These are phyloP conservation scores for Trapa incisa DNA, from an alignment of 345 rosid genomes.

Conservation along the genomic window DNA sequence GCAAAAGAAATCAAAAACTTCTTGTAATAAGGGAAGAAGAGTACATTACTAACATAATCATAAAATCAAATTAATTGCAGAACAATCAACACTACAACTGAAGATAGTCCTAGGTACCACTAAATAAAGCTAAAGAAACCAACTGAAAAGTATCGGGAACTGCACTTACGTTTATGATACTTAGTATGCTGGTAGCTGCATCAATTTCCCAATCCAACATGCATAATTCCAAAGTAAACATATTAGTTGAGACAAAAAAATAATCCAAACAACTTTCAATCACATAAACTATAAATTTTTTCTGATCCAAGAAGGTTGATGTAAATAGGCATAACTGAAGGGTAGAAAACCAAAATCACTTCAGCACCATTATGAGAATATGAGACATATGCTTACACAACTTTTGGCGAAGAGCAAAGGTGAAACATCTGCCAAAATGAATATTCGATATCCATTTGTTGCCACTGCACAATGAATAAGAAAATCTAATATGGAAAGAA, in stretches of 20 bases:
- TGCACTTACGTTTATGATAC: constrained; percentile 90
- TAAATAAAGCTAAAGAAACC: not conserved
- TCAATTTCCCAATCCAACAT: constrained; percentile 25
- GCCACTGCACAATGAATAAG: constrained; percentile 56
- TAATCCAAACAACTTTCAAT: not conserved
- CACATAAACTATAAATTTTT: not conserved
- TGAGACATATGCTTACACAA: constrained; percentile 53
- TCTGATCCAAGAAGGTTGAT: not conserved
- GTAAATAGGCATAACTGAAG: not conserved
- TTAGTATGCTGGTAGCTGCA: constrained; percentile 98
- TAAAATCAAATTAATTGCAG: not conserved
- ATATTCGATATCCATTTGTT: constrained; percentile 98
- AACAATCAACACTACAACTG: not conserved
- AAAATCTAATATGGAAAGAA: constrained; percentile 8
- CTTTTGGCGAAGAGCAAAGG: constrained; percentile 94
- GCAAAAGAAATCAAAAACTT: not conserved
- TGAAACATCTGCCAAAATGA: constrained; percentile 99
- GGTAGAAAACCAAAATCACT: not conserved
- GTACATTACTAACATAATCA: not conserved
- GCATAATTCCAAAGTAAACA: constrained; percentile 30
- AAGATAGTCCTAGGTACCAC: not conserved
- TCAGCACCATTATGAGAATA: not conserved
- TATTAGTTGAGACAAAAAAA: constrained; percentile 18
- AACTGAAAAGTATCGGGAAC: constrained; percentile 3
- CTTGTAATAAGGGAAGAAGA: not conserved